Conservation (phyloP, 352 stramenopile species). For the Phytopythium aichiense region DNA sequence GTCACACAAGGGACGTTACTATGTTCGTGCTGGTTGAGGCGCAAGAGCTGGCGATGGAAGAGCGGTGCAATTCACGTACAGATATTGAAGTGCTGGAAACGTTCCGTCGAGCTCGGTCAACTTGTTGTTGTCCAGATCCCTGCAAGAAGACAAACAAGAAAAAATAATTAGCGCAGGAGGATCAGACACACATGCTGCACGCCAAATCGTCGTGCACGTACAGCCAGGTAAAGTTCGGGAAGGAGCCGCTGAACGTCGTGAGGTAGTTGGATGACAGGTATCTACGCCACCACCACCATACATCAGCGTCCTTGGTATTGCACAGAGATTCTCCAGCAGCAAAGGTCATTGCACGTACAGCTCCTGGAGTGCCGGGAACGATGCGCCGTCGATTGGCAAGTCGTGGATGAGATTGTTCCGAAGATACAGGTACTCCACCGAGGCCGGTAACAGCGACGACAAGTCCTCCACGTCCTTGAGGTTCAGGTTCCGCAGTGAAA, state of each 20-base stretch:
- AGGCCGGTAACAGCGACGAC: not conserved
- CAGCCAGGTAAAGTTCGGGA: not conserved
- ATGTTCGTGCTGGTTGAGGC: too few species aligned
- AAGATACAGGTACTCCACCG: not conserved
- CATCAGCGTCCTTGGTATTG: not conserved
- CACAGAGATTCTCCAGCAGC: not conserved
- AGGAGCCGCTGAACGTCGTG: conserved; percentile 3
- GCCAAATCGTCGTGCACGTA: not conserved
- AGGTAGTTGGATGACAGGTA: conserved; percentile 2
- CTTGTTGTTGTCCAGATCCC: not conserved
- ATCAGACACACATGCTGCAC: too few species aligned
- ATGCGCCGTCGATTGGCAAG: not conserved
- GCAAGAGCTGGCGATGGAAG: too few species aligned
- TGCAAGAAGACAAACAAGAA: not conserved
- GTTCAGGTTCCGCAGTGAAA: conserved; percentile 16
- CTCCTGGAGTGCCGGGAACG: not conserved
- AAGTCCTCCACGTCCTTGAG: conserved; percentile 1
- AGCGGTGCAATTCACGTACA: too few species aligned
- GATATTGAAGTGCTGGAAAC: too few species aligned
- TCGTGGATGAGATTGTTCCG: not conserved
- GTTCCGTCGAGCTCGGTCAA: too few species aligned
- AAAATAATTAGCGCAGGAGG: not conserved
- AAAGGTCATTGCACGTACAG: not conserved
- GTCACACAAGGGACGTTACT: too few species aligned
- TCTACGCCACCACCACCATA: not conserved